Evolutionary conservation across 306 rosid genomes (phyloP), one percentile per base, ranked within the genome.

Genomic region (Canavalia ensiformis): DNA sequence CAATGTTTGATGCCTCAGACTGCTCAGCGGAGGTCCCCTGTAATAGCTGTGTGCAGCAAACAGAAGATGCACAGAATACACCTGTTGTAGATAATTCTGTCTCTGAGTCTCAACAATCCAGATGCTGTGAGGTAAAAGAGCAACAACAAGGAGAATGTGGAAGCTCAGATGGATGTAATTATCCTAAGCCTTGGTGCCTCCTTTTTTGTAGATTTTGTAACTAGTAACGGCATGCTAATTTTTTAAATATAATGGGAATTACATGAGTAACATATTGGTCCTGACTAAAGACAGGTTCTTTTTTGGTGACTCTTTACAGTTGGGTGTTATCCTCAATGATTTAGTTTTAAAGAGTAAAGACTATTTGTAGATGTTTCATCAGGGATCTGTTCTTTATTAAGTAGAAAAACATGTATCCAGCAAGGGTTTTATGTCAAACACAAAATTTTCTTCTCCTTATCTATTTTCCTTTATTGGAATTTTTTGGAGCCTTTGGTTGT

Each of bases 91-190:
- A 81, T 72, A 69, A 65, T 79, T 77, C 90, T 77, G 83, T 59
- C 77, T 49, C 90, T 0, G 89, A 85, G 80, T 72, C 82, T 84
- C 57, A 74, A 0, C 87, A 18, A 76, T 80, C 89, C 13, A 66
- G 60, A 66, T 68, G 88, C 87, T 3, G 94, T 66, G 84, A 85
- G 74, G 74, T 65, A 71, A 88, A 90, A 63, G 89, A 81, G 72
- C 89, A 86, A 82, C 86, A 55, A 66, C 85, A 84, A 82, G 92
- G 83, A 58, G 86, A 83, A 76, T 79, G 75, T 50, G 90, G 84
- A 81, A 82, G 79, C 88, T 84, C 88, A 39, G 91, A 91, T 71
- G 77, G 69, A 79, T 46, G 97, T 95, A 84, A 87, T 64, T 86
- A 72, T 82, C 59, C 79, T 72, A 80, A 78, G 81, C 79, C 80